A percentile compares a stretch with the other conserved stretches of the same genome.
Conservation (phyloP, 495 filamentous ascomycete species). For the Clavariopsis aquatica region DNA sequence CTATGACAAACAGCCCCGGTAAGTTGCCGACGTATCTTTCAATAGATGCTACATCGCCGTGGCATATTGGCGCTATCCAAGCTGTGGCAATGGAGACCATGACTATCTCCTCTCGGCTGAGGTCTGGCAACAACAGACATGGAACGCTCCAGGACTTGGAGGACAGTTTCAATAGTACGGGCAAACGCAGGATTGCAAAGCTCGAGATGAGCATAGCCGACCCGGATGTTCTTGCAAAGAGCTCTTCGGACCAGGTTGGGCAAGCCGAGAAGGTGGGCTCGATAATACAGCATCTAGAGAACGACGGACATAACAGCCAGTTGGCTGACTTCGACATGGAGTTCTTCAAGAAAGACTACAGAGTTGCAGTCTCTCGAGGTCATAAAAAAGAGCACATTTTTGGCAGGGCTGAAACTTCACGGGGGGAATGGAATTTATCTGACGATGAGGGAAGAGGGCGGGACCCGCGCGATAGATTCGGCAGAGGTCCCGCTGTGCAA, state of each 20-base stretch:
- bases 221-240: constrained; percentile 34
- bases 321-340: constrained; percentile 34
- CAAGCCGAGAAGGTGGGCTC: constrained; percentile 33
- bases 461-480: constrained; percentile 34
- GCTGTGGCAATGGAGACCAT: constrained; percentile 76
- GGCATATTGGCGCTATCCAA: constrained; percentile 80
- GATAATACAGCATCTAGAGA: constrained; percentile 17
- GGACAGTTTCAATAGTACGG: constrained; percentile 70
- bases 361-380: constrained; percentile 6
- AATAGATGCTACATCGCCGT: constrained; percentile 67
- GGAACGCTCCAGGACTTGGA: constrained; percentile 64
- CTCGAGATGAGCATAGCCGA: constrained; percentile 58
- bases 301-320: constrained; percentile 16
- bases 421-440: constrained; percentile 36
- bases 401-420: constrained; percentile 35
- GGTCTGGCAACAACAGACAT: constrained; percentile 50
- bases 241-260: constrained; percentile 14
- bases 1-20: constrained; percentile 64
- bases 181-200: constrained; percentile 77
- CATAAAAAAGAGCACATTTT: constrained; percentile 38
- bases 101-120: constrained; percentile 74
- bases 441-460: constrained; percentile 19
- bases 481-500: constrained; percentile 31
- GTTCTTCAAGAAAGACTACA: constrained; percentile 30
- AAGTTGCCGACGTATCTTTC: constrained; percentile 60